These are phyloP conservation scores for Malassezia nana DNA, from an alignment of 1,284 basidiomycete genomes.

Conservation along the genomic window DNA sequence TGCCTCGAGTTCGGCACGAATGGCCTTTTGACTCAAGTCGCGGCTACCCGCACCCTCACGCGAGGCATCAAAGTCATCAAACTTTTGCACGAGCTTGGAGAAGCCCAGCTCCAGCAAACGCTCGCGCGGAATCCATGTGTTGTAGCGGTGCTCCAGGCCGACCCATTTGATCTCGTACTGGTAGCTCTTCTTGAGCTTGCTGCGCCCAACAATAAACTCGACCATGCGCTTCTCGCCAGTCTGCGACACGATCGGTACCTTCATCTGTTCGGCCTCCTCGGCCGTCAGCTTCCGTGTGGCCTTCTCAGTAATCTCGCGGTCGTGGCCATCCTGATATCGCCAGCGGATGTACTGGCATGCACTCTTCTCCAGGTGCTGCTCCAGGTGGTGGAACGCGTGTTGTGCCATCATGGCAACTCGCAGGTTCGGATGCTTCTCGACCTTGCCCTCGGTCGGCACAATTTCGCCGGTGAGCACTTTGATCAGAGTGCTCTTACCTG, in stretches of 20 bases:
- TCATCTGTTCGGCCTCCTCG: constrained; percentile 72
- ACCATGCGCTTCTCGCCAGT: constrained; percentile 84
- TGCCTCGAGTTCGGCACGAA: constrained; percentile 51
- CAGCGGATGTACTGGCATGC: constrained; percentile 58
- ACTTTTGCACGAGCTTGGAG: constrained; percentile 80
- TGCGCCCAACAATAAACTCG: constrained; percentile 81
- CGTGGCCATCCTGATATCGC: constrained; percentile 98
- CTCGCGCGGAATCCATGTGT: constrained; percentile 88
- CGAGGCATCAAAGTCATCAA: constrained; percentile 88
- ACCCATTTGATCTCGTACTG: constrained; percentile 97
- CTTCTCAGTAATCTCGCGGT: constrained; percentile 89
- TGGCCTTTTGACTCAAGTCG: constrained; percentile 52
- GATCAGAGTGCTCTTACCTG: constrained; percentile 69
- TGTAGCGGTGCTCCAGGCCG: constrained; percentile 82
- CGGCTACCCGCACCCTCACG: constrained; percentile 60
- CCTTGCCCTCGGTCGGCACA: constrained; percentile 78
- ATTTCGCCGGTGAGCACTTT: constrained; percentile 94
- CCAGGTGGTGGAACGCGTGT: constrained; percentile 54
- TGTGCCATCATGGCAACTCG: constrained; percentile 97
- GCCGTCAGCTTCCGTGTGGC: constrained; percentile 73
- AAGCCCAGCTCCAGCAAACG: constrained; percentile 80
- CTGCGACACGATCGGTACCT: constrained; percentile 79
- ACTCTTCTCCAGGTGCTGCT: constrained; percentile 47
- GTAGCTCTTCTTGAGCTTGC: constrained; percentile 86
- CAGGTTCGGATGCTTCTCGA: constrained; percentile 90